Evolutionary conservation across 75 land plant species (phyloP).

Genomic region (Isoetes taiwanensis): DNA sequence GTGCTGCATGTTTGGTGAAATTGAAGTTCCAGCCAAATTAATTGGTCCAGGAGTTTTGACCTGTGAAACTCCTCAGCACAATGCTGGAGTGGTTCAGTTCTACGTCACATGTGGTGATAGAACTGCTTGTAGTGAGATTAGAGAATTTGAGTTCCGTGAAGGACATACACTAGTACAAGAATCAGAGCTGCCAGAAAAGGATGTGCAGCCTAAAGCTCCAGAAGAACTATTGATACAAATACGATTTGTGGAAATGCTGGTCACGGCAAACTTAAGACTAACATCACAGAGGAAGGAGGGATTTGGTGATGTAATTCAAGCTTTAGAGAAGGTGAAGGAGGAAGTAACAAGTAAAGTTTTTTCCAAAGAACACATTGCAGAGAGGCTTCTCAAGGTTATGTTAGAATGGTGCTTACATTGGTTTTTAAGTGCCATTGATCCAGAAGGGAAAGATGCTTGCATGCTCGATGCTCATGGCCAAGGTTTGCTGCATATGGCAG

Average conservation of each 20-base stretch:
- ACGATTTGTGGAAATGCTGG: neutral
- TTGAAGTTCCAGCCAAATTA: constrained; percentile 27
- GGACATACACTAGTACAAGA: neutral
- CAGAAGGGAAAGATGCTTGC: neutral
- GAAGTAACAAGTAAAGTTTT: no score
- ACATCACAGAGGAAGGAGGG: neutral
- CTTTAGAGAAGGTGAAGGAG: neutral
- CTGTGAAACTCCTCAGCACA: constrained; percentile 29
- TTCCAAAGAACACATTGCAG: neutral
- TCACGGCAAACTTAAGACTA: neutral
- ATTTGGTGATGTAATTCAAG: neutral
- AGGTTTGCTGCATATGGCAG: constrained; percentile 63
- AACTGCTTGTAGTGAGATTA: constrained; percentile 9
- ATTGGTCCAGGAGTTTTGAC: constrained; percentile 58
- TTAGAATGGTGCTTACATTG: constrained; percentile 39
- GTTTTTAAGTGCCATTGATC: no score
- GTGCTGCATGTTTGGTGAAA: constrained; percentile 43
- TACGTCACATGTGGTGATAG: constrained; percentile 10
- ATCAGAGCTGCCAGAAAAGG: neutral
- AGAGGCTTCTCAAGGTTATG: neutral
- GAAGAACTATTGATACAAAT: neutral
- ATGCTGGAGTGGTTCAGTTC: constrained; percentile 40
- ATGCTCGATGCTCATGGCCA: constrained; percentile 36
- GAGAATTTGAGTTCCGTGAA: constrained; percentile 5
- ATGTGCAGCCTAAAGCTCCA: neutral